phyloP scores from a whole-genome alignment of 352 stramenopile genomes.

The Pythium guiyangense region DNA sequence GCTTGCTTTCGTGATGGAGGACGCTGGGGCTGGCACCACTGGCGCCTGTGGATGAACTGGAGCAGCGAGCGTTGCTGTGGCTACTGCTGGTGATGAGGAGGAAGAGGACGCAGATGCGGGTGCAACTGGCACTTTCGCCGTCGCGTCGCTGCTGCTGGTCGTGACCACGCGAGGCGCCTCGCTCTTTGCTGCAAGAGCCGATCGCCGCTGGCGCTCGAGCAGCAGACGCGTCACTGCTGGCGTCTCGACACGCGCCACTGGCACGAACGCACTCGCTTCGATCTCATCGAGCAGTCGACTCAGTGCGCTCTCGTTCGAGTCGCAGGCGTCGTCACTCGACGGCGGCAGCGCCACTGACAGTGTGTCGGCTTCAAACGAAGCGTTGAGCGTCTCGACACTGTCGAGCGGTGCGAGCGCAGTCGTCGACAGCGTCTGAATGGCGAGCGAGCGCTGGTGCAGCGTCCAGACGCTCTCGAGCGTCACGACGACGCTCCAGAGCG shows the following conservation, averaged over 20 bases:
- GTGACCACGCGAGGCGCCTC: background rate
- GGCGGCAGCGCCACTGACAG: background rate
- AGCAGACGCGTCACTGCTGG: slow-evolving; percentile 15
- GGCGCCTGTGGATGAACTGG: background rate
- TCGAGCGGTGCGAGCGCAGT: no score
- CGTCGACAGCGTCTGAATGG: background rate
- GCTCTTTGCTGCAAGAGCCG: background rate
- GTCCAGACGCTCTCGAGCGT: background rate
- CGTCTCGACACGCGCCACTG: slow-evolving; percentile 2
- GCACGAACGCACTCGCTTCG: slow-evolving; percentile 3
- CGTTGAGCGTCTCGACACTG: no score
- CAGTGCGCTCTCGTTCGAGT: background rate
- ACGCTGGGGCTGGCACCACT: no score
- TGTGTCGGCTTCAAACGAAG: background rate
- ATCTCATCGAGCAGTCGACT: background rate
- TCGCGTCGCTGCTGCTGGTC: no score
- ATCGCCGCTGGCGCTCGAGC: slow-evolving; percentile 4
- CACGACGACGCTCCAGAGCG: background rate
- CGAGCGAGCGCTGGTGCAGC: background rate
- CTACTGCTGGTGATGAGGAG: background rate
- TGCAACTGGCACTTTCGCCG: no score
- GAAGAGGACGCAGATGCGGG: background rate
- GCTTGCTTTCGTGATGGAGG: background rate
- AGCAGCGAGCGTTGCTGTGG: background rate
- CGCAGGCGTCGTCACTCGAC: background rate